Conservation (phyloP, 2,329 filamentous ascomycete species). For the Alternaria postmessia region DNA sequence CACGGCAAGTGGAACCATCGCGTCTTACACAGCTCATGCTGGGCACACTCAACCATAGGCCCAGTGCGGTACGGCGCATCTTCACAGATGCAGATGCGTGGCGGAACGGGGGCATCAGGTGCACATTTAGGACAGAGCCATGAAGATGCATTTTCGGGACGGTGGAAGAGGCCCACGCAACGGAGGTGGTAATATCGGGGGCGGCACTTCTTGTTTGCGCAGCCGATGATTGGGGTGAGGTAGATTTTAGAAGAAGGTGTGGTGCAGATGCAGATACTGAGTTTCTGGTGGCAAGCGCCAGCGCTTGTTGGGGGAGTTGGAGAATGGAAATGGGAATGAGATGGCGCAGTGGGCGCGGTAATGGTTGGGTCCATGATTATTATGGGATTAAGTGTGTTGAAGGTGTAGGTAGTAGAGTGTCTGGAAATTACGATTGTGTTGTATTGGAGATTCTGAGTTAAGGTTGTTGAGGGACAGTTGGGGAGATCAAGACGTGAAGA, state of each 20-base stretch:
- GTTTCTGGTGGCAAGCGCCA: neutral
- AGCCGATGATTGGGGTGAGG: constrained; percentile 3
- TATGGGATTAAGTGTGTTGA: neutral
- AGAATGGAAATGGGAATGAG: neutral
- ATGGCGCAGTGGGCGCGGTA: neutral
- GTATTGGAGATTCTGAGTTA: neutral
- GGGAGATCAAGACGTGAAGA: neutral
- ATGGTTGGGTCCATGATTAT: neutral
- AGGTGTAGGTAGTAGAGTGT: neutral
- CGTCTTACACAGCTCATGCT: neutral
- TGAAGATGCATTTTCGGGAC: neutral
- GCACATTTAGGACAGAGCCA: constrained; percentile 8
- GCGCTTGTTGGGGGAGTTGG: neutral
- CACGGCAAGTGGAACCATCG: constrained; percentile 3
- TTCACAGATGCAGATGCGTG: neutral
- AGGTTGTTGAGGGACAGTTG: neutral
- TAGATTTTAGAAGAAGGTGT: neutral
- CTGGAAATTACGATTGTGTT: neutral
- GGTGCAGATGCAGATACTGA: constrained; percentile 2
- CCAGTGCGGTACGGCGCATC: neutral
- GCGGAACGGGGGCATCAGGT: neutral
- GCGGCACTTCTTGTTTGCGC: neutral
- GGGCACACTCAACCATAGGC: constrained; percentile 1
- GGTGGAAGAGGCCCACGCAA: neutral
- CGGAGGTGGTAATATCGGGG: constrained; percentile 6